These are phyloP conservation scores for Cenchrus purpureus DNA, from an alignment of 176 grass and related monocot genomes.

Conservation along the genomic window DNA sequence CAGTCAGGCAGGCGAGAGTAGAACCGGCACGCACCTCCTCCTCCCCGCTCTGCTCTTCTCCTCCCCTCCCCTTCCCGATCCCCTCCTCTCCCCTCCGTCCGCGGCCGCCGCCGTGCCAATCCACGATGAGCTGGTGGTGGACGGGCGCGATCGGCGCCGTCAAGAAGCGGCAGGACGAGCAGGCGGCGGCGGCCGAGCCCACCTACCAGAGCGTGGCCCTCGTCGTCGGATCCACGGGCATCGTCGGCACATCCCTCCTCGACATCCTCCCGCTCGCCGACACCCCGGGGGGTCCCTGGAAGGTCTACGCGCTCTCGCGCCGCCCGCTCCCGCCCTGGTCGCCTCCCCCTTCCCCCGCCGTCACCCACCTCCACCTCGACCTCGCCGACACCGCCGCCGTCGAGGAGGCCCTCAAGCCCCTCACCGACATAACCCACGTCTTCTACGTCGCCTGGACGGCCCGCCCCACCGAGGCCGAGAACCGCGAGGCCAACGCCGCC, in stretches of 20 bases:
- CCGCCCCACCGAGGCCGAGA: conserved; percentile 45
- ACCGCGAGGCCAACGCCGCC: conserved; percentile 45
- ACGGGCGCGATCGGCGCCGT: conserved; percentile 75
- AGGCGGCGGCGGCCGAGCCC: conserved; percentile 30
- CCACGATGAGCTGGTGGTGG: conserved; percentile 92
- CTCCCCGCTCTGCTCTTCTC: too few species aligned
- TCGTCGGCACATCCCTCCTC: conserved; percentile 77
- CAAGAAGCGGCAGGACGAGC: conserved; percentile 73
- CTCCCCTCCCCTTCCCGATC: neutral
- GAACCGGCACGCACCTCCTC: neutral
- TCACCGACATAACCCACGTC: conserved; percentile 68
- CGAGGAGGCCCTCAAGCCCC: conserved; percentile 44
- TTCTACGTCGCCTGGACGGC: conserved; percentile 57
- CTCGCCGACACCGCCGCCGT: conserved; percentile 56
- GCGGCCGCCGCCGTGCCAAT: neutral
- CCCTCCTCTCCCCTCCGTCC: neutral
- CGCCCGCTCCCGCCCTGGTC: conserved; percentile 64
- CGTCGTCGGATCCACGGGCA: conserved; percentile 68
- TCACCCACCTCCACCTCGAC: conserved; percentile 60
- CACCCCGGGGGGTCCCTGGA: conserved; percentile 82
- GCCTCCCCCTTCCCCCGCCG: conserved; percentile 33
- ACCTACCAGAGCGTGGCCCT: conserved; percentile 68
- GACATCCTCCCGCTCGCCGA: conserved; percentile 82
- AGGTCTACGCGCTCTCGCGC: conserved; percentile 79
- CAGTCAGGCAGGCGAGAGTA: neutral